Evolutionary conservation across 2,329 filamentous ascomycete species (phyloP).

Genomic region (Aspergillus tamarii): DNA sequence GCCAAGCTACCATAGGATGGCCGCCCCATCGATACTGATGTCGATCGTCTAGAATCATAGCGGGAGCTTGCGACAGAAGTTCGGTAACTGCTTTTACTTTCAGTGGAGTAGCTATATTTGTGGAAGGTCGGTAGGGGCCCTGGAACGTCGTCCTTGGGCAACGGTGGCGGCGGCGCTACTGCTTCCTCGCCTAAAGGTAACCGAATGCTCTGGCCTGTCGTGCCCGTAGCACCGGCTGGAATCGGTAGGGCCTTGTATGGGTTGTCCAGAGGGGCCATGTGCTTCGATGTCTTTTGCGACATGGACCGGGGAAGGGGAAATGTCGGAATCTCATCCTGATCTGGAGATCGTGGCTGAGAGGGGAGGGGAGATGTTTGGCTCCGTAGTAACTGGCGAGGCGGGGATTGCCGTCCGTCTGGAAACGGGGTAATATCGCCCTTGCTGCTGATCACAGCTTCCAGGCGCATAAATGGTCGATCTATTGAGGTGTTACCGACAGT

Average conservation of each 20-base stretch:
- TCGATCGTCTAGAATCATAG: constrained; percentile 38
- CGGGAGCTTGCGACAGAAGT: constrained; percentile 45
- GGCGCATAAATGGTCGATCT: constrained; percentile 50
- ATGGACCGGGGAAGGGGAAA: constrained; percentile 51
- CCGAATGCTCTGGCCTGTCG: constrained; percentile 11
- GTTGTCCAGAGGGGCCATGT: constrained; percentile 25
- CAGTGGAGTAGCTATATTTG: constrained; percentile 32
- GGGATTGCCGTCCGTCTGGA: constrained; percentile 58
- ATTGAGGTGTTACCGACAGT: constrained; percentile 10
- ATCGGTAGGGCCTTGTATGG: constrained; percentile 25
- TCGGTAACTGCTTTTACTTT: constrained; percentile 44
- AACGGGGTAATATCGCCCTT: constrained; percentile 65
- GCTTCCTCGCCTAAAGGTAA: constrained; percentile 13
- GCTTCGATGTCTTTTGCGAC: constrained; percentile 26
- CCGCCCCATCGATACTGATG: constrained; percentile 32
- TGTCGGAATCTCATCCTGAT: constrained; percentile 54
- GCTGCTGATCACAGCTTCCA: constrained; percentile 55
- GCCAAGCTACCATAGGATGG: constrained; percentile 39
- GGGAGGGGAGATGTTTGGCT: constrained; percentile 46
- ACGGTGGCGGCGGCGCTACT: constrained; percentile 22
- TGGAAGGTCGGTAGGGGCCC: constrained; percentile 18
- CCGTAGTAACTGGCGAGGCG: constrained; percentile 39
- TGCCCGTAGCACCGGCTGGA: constrained; percentile 16
- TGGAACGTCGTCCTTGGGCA: constrained; percentile 10
- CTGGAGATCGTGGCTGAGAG: constrained; percentile 48